A percentile compares a stretch with the other conserved stretches of the same genome.
Conservation (phyloP, 108 stramenopile species). For the Pseudonitzschia multistriata region DNA sequence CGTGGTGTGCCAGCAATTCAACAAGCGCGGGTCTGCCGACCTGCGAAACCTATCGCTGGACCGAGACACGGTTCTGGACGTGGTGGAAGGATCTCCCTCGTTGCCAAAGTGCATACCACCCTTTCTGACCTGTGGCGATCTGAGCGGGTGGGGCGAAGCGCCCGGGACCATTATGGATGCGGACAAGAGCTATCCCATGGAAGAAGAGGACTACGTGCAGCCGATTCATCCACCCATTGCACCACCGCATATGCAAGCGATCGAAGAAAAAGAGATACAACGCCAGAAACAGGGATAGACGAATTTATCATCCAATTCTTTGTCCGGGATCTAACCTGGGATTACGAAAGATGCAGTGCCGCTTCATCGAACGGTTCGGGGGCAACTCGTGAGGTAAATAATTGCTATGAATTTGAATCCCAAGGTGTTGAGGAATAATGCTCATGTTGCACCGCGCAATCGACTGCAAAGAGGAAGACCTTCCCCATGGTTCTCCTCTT, state of each 20-base stretch:
- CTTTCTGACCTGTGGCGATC: slow-evolving; percentile 74
- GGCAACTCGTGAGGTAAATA: not conserved
- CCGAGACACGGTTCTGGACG: slow-evolving; percentile 27
- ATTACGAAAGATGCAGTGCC: not conserved
- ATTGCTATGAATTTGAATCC: no score
- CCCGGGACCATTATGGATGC: slow-evolving; percentile 66
- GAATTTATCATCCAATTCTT: not conserved
- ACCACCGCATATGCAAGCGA: slow-evolving; percentile 52
- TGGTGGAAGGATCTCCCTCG: not conserved
- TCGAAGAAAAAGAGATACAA: slow-evolving; percentile 29
- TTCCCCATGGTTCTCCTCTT: slow-evolving; percentile 19
- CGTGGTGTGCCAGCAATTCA: slow-evolving; percentile 78
- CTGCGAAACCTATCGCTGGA: slow-evolving; percentile 33
- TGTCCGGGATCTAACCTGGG: not conserved
- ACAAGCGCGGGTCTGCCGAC: slow-evolving; percentile 12
- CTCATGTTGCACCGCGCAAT: not conserved
- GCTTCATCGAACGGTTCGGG: not conserved
- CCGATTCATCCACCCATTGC: slow-evolving; percentile 73
- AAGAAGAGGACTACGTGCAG: slow-evolving; percentile 43
- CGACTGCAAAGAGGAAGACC: slow-evolving; percentile 3
- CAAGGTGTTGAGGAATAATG: not conserved
- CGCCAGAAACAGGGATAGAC: slow-evolving; percentile 9
- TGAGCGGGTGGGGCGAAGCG: slow-evolving; percentile 42
- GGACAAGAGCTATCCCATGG: slow-evolving; percentile 78
- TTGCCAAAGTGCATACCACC: slow-evolving; percentile 56